These are phyloP conservation scores for Babesia caballi DNA, from an alignment of 169 alveolate genomes.

Conservation along the genomic window DNA sequence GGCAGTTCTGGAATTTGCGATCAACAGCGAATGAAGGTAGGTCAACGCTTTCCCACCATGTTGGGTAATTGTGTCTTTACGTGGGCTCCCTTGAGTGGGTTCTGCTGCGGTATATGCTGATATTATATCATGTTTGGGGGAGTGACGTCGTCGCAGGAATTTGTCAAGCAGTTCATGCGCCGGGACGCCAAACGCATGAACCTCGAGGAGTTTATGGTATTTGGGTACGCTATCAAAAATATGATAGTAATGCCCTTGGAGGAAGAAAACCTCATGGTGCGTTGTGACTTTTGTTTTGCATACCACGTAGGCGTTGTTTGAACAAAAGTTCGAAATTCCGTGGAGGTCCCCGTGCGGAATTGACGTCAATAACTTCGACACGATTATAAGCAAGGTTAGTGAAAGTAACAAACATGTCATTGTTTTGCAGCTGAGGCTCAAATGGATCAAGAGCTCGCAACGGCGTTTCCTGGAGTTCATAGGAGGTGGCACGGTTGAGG, in stretches of 20 bases:
- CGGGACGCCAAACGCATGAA: conserved; percentile 17
- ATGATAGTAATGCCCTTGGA: conserved; percentile 48
- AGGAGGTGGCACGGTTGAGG: conserved; percentile 52
- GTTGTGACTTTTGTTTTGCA: not conserved
- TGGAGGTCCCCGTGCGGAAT: conserved; percentile 62
- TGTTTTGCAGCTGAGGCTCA: conserved; percentile 37
- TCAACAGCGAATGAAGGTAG: conserved; percentile 13
- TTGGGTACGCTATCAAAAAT: conserved; percentile 41
- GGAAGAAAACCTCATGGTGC: conserved; percentile 19
- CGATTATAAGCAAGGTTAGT: conserved; percentile 29
- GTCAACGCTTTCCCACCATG: too few relatives aligned
- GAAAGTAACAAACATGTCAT: not conserved
- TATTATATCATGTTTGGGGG: too few relatives aligned
- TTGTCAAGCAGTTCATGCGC: conserved; percentile 46
- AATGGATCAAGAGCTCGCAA: conserved; percentile 50
- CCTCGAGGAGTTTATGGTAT: conserved; percentile 53
- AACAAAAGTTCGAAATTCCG: conserved; percentile 50
- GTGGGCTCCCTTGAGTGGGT: too few relatives aligned
- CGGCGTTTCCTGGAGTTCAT: conserved; percentile 56
- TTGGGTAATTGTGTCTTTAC: too few relatives aligned
- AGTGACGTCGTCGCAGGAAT: conserved; percentile 13
- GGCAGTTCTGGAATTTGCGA: not conserved
- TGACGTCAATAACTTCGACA: conserved; percentile 32
- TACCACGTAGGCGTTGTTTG: conserved; percentile 30
- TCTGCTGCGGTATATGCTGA: not conserved